Evolutionary conservation across 306 rosid genomes (phyloP).

Genomic region (Acacia melanoxylon): DNA sequence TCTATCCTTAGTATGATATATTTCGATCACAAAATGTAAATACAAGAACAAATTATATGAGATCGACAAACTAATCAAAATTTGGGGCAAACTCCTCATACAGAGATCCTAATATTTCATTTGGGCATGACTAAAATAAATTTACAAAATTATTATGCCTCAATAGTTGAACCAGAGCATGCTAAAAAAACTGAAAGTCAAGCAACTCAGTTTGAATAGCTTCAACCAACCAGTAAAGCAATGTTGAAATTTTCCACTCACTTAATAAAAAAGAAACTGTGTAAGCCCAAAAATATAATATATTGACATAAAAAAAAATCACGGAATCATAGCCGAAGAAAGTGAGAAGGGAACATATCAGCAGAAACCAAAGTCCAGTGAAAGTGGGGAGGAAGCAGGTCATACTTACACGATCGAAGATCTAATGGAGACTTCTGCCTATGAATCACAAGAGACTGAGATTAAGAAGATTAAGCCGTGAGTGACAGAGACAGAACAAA

Average conservation of each 20-base stretch:
- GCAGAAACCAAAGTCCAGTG: neutral
- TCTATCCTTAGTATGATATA: neutral
- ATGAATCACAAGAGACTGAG: neutral
- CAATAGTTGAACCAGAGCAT: neutral
- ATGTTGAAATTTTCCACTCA: neutral
- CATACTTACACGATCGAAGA: neutral
- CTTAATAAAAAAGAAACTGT: neutral
- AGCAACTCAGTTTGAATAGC: neutral
- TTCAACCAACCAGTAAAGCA: neutral
- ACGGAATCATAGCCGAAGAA: neutral
- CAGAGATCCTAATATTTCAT: neutral
- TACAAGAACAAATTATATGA: neutral
- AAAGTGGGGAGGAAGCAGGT: neutral
- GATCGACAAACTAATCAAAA: neutral
- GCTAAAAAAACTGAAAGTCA: neutral
- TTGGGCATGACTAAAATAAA: neutral
- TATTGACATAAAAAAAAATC: neutral
- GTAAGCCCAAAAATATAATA: neutral
- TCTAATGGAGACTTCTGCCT: neutral
- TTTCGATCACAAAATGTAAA: neutral
- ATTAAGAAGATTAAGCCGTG: neutral
- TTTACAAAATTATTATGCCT: neutral
- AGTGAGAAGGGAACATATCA: neutral
- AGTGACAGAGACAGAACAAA: neutral
- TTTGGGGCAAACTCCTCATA: neutral